Evolutionary conservation across 768 basidiomycete species (phyloP), one percentile per base, ranked within the genome.

Genomic region (Suillus decipiens): DNA sequence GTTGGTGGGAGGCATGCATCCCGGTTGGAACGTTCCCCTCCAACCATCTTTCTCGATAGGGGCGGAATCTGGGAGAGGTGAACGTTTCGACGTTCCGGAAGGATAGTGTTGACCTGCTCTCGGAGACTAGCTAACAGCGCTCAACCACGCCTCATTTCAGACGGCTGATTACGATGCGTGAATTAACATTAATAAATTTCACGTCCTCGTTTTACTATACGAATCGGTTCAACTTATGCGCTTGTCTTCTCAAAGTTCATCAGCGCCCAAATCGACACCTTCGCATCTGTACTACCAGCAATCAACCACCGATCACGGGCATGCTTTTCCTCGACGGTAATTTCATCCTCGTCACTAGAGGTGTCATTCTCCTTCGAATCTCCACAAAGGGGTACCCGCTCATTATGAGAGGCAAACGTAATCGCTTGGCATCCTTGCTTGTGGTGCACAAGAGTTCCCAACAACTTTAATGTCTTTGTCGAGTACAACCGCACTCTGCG

Each of bases 361-460:
- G 79, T 79, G 6, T 78, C 76, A n/a, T n/a, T n/a, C 22, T 69
- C 75, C n/a, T 73, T 74, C 3, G 71, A 72, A n/a, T 76, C 73
- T 33, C 24, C 19, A 34, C 31, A 5, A 34, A 22, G 50, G 7
- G 22, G 64, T 56, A 63, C 48, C 42, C 12, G 14, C 4, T 70
- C 22, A 60, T 62, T 62, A 7, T 64, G 47, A 37, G 77, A 69
- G 24, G 90, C 87, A 71, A 98, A 98, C 3, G 85, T 81, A 22
- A 97, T 68, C 5, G 85, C 82, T 67, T 96, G 92, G 62, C 92
- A 90, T 15, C 82, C 84, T 10, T 83, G 81, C 66, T 92, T 91
- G 78, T 98, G 96, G 71, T 93, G 92, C 31, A 79, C 79, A 8
- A 99, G 81, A 5, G 89, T 90, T 6, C 96, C 96, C 8, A 99